These are phyloP conservation scores for Pouteria campechiana DNA, from an alignment of 179 eudicot species.

Conservation along the genomic window DNA sequence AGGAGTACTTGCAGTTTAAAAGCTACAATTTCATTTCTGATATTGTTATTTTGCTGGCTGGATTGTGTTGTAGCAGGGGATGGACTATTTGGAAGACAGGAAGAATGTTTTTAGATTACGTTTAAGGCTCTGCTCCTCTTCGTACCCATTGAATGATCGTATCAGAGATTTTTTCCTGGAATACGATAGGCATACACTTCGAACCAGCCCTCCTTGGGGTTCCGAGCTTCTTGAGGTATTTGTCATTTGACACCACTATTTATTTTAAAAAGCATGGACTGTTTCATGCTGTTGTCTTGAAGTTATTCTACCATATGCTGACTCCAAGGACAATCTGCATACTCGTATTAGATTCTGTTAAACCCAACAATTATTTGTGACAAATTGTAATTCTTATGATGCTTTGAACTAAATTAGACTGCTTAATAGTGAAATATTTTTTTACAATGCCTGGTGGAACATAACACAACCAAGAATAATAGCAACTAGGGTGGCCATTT, in stretches of 20 bases:
- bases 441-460: too few relatives aligned
- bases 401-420: too few relatives aligned
- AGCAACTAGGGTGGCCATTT: too few relatives aligned
- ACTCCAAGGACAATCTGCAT: too few relatives aligned
- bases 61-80: slow-evolving; percentile 50
- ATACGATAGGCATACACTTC: slow-evolving; percentile 92
- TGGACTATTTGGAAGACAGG: slow-evolving; percentile 96
- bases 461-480: too few relatives aligned
- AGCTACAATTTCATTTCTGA: slow-evolving; percentile 4
- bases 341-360: too few relatives aligned
- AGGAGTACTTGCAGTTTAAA: too few relatives aligned
- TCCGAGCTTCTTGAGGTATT: slow-evolving; percentile 98
- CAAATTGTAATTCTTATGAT: too few relatives aligned
- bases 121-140: slow-evolving; percentile 79
- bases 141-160: slow-evolving; percentile 89
- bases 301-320: background rate
- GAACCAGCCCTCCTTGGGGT: slow-evolving; percentile 99
- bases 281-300: too few relatives aligned
- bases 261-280: background rate
- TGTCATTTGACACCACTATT: background rate
- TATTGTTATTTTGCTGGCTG: slow-evolving; percentile 2
- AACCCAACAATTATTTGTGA: too few relatives aligned
- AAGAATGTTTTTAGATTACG: slow-evolving; percentile 80
- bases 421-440: too few relatives aligned
- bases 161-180: slow-evolving; percentile 96